Percentiles rank a stretch among this genome's conserved stretches.
These are phyloP conservation scores for Hansenula sp. DNA, from an alignment of 1,139 yeast genomes.

Conservation along the genomic window DNA sequence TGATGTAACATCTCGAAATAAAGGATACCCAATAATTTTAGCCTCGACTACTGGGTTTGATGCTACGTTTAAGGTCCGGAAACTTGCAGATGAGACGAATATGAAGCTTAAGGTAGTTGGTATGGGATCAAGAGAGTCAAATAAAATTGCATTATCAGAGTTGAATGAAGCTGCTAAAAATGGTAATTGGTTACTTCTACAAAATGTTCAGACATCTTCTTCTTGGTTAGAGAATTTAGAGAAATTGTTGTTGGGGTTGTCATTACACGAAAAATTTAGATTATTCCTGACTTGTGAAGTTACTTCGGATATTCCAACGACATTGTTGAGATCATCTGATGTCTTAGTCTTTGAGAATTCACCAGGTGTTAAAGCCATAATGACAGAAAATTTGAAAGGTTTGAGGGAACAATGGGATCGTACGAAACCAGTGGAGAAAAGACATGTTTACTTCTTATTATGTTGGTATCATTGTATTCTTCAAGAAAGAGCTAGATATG, in stretches of 20 bases:
- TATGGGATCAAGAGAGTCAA: constrained; percentile 74
- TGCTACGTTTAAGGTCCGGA: constrained; percentile 52
- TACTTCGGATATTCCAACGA: constrained; percentile 47
- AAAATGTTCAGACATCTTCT: constrained; percentile 72
- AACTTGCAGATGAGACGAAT: constrained; percentile 31
- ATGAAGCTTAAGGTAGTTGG: constrained; percentile 38
- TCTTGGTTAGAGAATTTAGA: constrained; percentile 57
- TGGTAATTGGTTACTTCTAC: constrained; percentile 70
- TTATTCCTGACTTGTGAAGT: constrained; percentile 58
- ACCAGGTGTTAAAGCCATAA: constrained; percentile 52
- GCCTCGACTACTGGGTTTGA: constrained; percentile 64
- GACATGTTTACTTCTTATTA: constrained; percentile 48
- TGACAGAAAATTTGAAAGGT: constrained; percentile 34
- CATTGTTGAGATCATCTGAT: constrained; percentile 47
- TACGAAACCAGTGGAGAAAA: constrained; percentile 38
- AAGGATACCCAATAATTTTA: constrained; percentile 35
- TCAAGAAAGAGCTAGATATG: constrained; percentile 53
- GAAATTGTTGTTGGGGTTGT: constrained; percentile 33
- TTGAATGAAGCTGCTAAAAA: constrained; percentile 39
- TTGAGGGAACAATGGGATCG: constrained; percentile 22
- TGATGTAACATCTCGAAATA: constrained; percentile 5
- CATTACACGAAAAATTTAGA: constrained; percentile 34
- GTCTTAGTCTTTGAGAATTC: constrained; percentile 57
- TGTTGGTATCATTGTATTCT: constrained; percentile 70
- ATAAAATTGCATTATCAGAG: constrained; percentile 49